Conservation (phyloP, 129 eudicot genomes). For the Chrysanthemum lavandulifolium region DNA sequence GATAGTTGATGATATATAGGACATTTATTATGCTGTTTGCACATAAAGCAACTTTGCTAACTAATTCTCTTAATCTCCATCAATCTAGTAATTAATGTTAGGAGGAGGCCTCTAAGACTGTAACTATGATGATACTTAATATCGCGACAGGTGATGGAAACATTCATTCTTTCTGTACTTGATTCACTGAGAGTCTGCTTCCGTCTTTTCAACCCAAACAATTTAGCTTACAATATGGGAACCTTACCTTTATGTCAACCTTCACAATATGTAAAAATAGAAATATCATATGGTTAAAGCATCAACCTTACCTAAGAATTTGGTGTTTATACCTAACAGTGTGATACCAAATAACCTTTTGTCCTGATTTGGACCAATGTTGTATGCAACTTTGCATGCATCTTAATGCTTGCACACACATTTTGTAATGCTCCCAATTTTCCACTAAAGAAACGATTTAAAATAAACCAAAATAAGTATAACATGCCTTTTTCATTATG, state of each 20-base stretch:
- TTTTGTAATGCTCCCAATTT: conserved; percentile 17
- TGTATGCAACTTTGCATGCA: conserved; percentile 22
- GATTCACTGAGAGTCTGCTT: too few relatives aligned
- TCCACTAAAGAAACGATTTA: conserved; percentile 22
- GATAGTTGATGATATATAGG: background rate
- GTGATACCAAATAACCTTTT: conserved; percentile 17
- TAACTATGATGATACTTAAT: conserved; percentile 14
- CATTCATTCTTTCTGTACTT: background rate
- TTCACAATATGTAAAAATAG: background rate
- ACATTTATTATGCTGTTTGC: background rate
- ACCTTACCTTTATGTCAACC: conserved; percentile 16
- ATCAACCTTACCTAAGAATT: conserved; percentile 18
- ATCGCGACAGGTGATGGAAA: background rate
- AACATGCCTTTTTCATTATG: conserved; percentile 16
- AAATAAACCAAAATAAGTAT: conserved; percentile 15
- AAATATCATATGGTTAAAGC: conserved; percentile 4
- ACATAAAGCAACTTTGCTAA: background rate
- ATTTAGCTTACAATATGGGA: background rate
- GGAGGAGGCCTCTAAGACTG: conserved; percentile 10
- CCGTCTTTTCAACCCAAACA: too few relatives aligned
- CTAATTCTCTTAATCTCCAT: background rate
- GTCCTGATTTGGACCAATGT: conserved; percentile 19
- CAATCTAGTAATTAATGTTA: conserved; percentile 12
- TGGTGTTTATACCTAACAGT: conserved; percentile 17
- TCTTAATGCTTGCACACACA: conserved; percentile 28